Conservation (phyloP, 306 rosid species). For the Parietaria judaica region DNA sequence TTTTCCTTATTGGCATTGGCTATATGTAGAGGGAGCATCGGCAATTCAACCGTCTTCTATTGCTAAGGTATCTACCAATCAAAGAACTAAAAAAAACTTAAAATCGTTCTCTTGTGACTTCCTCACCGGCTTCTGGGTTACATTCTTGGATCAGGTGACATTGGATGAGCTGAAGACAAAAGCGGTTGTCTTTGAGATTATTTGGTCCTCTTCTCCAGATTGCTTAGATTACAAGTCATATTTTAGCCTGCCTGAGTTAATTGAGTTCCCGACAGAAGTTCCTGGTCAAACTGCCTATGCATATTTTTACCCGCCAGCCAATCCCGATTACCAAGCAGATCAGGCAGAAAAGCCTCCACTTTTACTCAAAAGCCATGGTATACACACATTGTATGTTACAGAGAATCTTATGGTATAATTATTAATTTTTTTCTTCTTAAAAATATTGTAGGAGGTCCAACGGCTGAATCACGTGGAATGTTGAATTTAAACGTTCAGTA, state of each 20-base stretch:
- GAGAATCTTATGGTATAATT: too few relatives aligned
- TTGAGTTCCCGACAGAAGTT: conserved; percentile 90
- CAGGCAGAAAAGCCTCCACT: conserved; percentile 81
- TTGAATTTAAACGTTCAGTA: conserved; percentile 71
- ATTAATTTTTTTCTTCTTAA: conserved; percentile 1
- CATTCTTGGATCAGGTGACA: conserved; percentile 45
- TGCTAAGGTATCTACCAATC: conserved; percentile 47
- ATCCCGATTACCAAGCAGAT: conserved; percentile 51
- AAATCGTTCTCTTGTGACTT: background rate
- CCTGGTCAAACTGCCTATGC: conserved; percentile 90
- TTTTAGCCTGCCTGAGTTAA: conserved; percentile 70
- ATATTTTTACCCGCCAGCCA: conserved; percentile 76
- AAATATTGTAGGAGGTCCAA: conserved; percentile 83
- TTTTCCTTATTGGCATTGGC: conserved; percentile 30
- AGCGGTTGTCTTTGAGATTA: conserved; percentile 47
- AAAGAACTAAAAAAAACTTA: background rate
- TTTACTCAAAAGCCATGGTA: conserved; percentile 84
- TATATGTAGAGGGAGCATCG: conserved; percentile 88
- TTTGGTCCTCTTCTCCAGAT: conserved; percentile 91
- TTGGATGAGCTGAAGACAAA: conserved; percentile 47
- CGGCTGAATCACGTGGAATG: conserved; percentile 63
- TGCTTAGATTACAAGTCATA: conserved; percentile 52
- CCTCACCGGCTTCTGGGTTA: background rate
- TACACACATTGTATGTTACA: background rate
- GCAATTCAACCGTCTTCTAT: conserved; percentile 61